phyloP scores from a whole-genome alignment of 73 alveolate species.

The Urostyla sp. region DNA sequence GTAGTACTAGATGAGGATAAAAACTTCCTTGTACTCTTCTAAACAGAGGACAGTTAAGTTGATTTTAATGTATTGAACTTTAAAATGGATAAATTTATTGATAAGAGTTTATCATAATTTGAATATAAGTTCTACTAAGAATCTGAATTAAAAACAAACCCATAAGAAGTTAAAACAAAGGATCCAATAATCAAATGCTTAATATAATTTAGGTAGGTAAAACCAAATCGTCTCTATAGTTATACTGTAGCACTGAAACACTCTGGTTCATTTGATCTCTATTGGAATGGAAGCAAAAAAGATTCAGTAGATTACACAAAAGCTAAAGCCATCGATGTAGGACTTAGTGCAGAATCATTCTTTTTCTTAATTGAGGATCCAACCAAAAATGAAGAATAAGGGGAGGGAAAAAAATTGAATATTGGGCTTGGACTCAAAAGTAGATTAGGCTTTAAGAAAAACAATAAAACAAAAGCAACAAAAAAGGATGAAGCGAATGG shows the following conservation, averaged over 20 bases:
- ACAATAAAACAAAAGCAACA: too few relatives aligned
- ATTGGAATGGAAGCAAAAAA: constrained; percentile 12
- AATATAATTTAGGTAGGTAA: not conserved
- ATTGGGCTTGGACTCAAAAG: too few relatives aligned
- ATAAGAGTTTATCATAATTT: too few relatives aligned
- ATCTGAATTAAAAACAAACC: not conserved
- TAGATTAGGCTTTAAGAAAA: too few relatives aligned
- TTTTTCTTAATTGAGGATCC: not conserved
- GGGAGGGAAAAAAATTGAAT: too few relatives aligned
- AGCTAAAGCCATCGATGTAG: not conserved
- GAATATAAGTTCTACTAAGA: not conserved
- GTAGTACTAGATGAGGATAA: too few relatives aligned
- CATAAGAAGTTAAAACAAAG: not conserved
- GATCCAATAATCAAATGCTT: not conserved
- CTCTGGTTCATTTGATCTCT: constrained; percentile 22
- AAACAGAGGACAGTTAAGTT: too few relatives aligned
- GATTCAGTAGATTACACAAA: not conserved
- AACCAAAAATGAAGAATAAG: not conserved
- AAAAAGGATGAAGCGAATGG: too few relatives aligned
- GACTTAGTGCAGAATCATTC: not conserved
- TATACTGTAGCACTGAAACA: constrained; percentile 1
- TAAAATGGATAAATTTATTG: too few relatives aligned
- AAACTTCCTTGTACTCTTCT: too few relatives aligned
- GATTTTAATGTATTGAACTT: constrained; percentile 22
- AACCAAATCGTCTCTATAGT: not conserved